These are phyloP conservation scores for Talinum fruticosum DNA, from an alignment of 148 eudicot species.

Conservation along the genomic window DNA sequence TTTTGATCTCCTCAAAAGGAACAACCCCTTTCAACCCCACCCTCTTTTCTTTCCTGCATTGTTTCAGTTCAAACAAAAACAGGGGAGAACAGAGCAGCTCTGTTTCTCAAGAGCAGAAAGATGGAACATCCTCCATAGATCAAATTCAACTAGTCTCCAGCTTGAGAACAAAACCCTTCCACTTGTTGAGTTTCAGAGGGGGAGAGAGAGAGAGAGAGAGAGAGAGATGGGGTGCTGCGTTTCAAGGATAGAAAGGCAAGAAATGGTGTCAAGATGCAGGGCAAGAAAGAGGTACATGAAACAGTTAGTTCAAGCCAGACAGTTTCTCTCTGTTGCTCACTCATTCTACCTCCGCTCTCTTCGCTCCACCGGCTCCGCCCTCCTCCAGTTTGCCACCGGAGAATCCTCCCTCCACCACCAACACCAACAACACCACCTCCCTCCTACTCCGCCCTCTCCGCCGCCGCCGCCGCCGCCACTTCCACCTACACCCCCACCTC, in stretches of 20 bases:
- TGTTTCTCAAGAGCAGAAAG: not conserved
- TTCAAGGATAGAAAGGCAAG: conserved; percentile 72
- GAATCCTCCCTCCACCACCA: conserved; percentile 58
- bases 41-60: not conserved
- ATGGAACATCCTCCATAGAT: conserved; percentile 12
- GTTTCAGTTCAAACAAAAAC: not conserved
- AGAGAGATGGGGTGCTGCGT: conserved; percentile 72
- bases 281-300: conserved; percentile 82
- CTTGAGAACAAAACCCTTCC: too few relatives aligned
- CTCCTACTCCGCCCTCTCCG: conserved; percentile 18
- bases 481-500: conserved; percentile 34
- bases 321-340: conserved; percentile 60
- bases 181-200: not conserved
- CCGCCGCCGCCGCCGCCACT: conserved; percentile 25
- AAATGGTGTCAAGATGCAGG: conserved; percentile 75
- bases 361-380: conserved; percentile 57
- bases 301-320: conserved; percentile 63
- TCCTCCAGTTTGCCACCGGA: conserved; percentile 68
- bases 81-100: conserved; percentile 2
- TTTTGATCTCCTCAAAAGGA: conserved; percentile 13
- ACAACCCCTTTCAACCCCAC: conserved; percentile 1
- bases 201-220: not conserved
- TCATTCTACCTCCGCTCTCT: conserved; percentile 62
- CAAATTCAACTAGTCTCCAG: not conserved
- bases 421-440: conserved; percentile 17